Base-by-base conservation (phyloP, 345 rosid species). In the Salix caprea region DNA sequence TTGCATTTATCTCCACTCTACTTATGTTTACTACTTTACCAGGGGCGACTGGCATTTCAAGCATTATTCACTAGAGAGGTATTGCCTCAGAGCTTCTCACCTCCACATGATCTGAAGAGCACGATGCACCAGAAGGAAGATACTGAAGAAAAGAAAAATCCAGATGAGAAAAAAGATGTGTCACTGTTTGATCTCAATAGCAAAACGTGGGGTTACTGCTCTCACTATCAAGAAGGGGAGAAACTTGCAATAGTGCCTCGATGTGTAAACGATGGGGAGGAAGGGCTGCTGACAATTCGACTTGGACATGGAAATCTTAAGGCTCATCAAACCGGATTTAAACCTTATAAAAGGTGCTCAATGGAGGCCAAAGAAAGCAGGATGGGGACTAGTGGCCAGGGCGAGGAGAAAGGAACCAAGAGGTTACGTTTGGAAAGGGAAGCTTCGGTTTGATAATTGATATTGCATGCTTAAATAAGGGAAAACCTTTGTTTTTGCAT, bases 1-100 rank as follows among this genome's bases (percentile, higher is more conserved):
- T n/a, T 65, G 65, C 34, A 37, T 42, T 54, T 30, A 61, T 44
- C 74, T 61, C 61, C 73, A 44, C 44, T 40, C 8, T 26, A 50
- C 62, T 65, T 34, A 67, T 52, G 68, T 70, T 69, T 14, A 42
- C 30, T 5, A 65, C n/a, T 76, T 26, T 64, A 56, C 74, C 84
- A 95, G 97, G 99, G 99, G n/a, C 87, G 97, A 75, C 72, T 95
- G 81, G 97, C 99, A 36, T 95, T 95, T 77, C 92, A 69, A 85
- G 97, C 97, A 44, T 93, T 95, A 76, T 95, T 95, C 87, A 85
- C 95, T 21, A 87, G 97, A 78, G 87, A 89, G 85, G 82, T 82
- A 39, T 84, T 95, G 78, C 99, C 97, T 15, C 99, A 95, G 81
- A 95, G 97, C 88, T 95, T 95, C 85, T 81, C 94, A 28, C 94